These are phyloP conservation scores for Tylopilus intermedius DNA, from an alignment of 768 basidiomycete genomes.

Conservation along the genomic window DNA sequence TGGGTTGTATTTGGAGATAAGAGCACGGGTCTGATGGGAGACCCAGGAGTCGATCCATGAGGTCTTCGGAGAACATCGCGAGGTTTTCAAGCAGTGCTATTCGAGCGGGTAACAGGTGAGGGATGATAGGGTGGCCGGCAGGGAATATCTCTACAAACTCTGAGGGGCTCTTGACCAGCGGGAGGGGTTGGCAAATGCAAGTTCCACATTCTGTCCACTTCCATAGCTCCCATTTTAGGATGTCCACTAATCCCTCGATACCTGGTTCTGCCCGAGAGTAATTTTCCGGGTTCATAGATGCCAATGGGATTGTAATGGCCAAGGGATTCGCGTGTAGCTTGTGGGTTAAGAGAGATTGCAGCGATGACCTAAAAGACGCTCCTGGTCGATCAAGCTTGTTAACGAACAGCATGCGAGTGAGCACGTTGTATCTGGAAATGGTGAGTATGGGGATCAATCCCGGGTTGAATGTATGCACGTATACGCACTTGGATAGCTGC, in stretches of 20 bases:
- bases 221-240: slow-evolving; percentile 82
- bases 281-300: slow-evolving; percentile 64
- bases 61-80: slow-evolving; percentile 72
- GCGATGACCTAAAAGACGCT: slow-evolving; percentile 68
- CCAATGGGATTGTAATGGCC: slow-evolving; percentile 65
- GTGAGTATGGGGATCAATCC: slow-evolving; percentile 2
- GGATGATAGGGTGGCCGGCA: slow-evolving; percentile 59
- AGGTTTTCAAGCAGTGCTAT: slow-evolving; percentile 70
- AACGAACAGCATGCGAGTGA: slow-evolving; percentile 72
- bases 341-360: slow-evolving; percentile 69
- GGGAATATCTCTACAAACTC: slow-evolving; percentile 43
- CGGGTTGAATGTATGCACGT: slow-evolving; percentile 5
- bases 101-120: slow-evolving; percentile 63
- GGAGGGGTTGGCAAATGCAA: slow-evolving; percentile 42
- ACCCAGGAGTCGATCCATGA: slow-evolving; percentile 68
- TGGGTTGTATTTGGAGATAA: slow-evolving; percentile 56
- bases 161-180: slow-evolving; percentile 44
- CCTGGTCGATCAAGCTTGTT: slow-evolving; percentile 89
- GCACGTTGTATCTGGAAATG: slow-evolving; percentile 64
- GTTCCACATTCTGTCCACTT: slow-evolving; percentile 57
- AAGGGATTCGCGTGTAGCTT: slow-evolving; percentile 73
- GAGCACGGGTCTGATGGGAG: slow-evolving; percentile 53
- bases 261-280: slow-evolving; percentile 77
- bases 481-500: slow-evolving; percentile 73
- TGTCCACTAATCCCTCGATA: slow-evolving; percentile 77